Evolutionary conservation across 495 filamentous ascomycete genomes (phyloP).

Genomic region (Echria macrotheca): DNA sequence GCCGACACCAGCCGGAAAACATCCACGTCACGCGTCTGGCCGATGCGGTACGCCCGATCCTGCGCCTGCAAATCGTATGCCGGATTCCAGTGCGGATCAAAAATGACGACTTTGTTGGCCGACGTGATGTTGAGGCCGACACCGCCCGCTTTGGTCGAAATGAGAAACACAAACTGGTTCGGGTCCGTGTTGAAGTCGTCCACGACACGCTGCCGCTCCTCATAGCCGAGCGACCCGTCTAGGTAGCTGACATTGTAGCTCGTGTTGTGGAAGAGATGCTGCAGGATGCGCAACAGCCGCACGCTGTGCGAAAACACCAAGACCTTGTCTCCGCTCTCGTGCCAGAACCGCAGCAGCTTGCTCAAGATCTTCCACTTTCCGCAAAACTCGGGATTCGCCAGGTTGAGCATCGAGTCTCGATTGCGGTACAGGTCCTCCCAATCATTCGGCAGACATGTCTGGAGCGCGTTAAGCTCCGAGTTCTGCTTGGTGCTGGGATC

Average conservation of each 20-base stretch:
- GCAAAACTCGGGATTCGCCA: slow-evolving; percentile 86
- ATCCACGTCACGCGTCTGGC: slow-evolving; percentile 87
- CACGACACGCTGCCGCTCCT: slow-evolving; percentile 74
- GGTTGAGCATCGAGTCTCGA: slow-evolving; percentile 73
- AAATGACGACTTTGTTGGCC: slow-evolving; percentile 95
- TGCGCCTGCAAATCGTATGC: slow-evolving; percentile 91
- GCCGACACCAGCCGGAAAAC: slow-evolving; percentile 91
- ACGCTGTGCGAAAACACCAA: slow-evolving; percentile 89
- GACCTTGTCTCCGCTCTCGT: slow-evolving; percentile 85
- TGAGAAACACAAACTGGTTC: slow-evolving; percentile 87
- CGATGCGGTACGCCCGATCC: slow-evolving; percentile 94
- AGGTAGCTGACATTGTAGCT: slow-evolving; percentile 90
- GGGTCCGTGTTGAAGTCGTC: slow-evolving; percentile 92
- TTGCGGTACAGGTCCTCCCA: slow-evolving; percentile 74
- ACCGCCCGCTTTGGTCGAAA: slow-evolving; percentile 88
- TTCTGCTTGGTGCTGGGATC: slow-evolving; percentile 73
- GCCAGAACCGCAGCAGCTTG: slow-evolving; percentile 85
- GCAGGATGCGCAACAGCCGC: slow-evolving; percentile 76
- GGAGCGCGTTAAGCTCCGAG: slow-evolving; percentile 71
- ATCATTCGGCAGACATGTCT: slow-evolving; percentile 65
- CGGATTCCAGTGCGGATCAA: slow-evolving; percentile 98
- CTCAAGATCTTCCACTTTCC: slow-evolving; percentile 94
- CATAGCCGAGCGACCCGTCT: slow-evolving; percentile 81
- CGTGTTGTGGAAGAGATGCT: slow-evolving; percentile 80
- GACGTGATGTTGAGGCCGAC: slow-evolving; percentile 90